A percentile compares a stretch with the other conserved stretches of the same genome.
Conservation (phyloP, 176 grass and related monocot genomes). For the Zizania latifolia region DNA sequence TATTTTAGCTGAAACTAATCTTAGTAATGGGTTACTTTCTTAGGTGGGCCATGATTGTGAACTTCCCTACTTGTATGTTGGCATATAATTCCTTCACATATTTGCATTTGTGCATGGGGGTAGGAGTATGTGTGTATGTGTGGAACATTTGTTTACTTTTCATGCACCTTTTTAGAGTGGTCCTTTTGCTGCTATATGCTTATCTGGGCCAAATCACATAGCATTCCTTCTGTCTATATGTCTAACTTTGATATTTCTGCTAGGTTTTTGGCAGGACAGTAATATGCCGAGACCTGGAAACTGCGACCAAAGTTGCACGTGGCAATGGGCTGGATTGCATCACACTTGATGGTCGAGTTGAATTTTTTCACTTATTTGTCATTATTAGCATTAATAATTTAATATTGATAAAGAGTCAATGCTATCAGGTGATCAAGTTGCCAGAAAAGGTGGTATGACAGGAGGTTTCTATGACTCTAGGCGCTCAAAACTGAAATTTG, state of each 20-base stretch:
- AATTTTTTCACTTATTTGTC: neutral
- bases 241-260: constrained; percentile 28
- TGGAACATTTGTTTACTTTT: neutral
- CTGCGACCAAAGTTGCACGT: constrained; percentile 76
- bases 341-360: constrained; percentile 73
- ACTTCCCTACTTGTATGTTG: neutral
- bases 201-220: neutral
- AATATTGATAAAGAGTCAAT: constrained; percentile 21
- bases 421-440: constrained; percentile 88
- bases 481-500: constrained; percentile 83
- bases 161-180: neutral
- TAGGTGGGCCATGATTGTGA: neutral
- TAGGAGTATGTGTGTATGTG: neutral
- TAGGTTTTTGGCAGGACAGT: constrained; percentile 99
- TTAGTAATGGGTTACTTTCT: neutral
- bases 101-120: neutral
- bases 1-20: neutral
- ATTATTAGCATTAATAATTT: constrained; percentile 24
- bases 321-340: constrained; percentile 89
- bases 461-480: constrained; percentile 97
- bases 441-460: constrained; percentile 96
- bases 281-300: constrained; percentile 95
- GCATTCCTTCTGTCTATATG: constrained; percentile 7
- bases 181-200: constrained; percentile 14
- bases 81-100: neutral